Conservation (phyloP, 352 stramenopile genomes). For the Hyaloperonospora arabidopsidis region DNA sequence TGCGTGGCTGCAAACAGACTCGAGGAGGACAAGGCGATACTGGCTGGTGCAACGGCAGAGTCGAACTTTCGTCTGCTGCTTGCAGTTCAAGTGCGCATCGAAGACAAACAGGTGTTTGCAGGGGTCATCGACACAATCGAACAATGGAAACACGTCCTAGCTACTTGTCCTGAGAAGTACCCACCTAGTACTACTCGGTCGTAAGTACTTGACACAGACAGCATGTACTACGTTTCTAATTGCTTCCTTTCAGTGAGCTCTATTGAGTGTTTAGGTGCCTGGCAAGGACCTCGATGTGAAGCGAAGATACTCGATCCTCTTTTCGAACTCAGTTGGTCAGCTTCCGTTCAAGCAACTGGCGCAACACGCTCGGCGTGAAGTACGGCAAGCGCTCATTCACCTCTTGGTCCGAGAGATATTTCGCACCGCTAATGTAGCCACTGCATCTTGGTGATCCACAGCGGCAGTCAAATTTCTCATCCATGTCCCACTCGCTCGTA, state of each 20-base stretch:
- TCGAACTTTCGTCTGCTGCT: constrained; percentile 22
- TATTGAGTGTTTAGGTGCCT: not conserved
- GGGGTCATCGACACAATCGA: constrained; percentile 31
- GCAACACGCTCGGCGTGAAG: constrained; percentile 69
- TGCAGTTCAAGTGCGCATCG: constrained; percentile 37
- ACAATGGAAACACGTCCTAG: constrained; percentile 33
- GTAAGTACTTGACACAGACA: constrained; percentile 7
- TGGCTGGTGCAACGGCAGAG: constrained; percentile 20
- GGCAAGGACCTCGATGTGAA: no score
- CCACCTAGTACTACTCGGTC: constrained; percentile 25
- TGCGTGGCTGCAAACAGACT: constrained; percentile 18
- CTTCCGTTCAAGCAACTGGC: constrained; percentile 52
- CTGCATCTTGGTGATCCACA: constrained; percentile 58
- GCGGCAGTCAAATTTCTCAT: constrained; percentile 84
- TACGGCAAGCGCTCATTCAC: constrained; percentile 45
- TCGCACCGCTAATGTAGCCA: constrained; percentile 70
- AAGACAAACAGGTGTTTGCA: constrained; percentile 45
- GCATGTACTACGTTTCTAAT: constrained; percentile 9
- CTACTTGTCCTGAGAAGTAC: constrained; percentile 24
- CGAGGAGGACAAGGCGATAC: constrained; percentile 34
- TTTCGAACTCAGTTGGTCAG: constrained; percentile 31
- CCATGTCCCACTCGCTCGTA: constrained; percentile 89
- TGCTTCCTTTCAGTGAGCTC: constrained; percentile 9
- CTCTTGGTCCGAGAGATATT: constrained; percentile 61
- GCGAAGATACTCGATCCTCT: not conserved